Evolutionary conservation across 352 stramenopile genomes (phyloP).

Genomic region (Globisporangium emineosum): DNA sequence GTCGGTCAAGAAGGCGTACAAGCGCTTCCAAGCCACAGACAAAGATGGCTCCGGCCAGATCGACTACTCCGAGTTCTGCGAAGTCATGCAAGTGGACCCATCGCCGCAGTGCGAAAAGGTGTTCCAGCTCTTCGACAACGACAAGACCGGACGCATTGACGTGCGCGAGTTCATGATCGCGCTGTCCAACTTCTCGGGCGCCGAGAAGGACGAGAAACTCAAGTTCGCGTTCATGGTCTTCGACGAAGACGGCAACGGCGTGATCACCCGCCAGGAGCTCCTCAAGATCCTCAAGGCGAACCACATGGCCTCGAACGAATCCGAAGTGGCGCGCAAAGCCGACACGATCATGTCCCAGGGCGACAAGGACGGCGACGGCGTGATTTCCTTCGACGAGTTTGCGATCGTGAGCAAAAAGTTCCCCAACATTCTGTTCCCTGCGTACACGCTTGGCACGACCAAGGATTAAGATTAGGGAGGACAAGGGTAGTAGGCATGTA

Average conservation of each 20-base stretch:
- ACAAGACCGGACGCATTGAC: conserved; percentile 91
- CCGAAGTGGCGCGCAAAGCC: conserved; percentile 93
- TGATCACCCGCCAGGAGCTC: conserved; percentile 93
- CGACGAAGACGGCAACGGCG: conserved; percentile 93
- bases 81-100: conserved; percentile 93
- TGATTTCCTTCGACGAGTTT: conserved; percentile 98
- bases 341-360: conserved; percentile 97
- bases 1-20: conserved; percentile 96
- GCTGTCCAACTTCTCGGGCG: conserved; percentile 92
- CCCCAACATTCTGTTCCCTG: conserved; percentile 93
- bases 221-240: conserved; percentile 97
- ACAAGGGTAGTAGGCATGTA: neutral
- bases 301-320: conserved; percentile 91
- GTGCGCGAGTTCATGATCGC: conserved; percentile 94
- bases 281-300: conserved; percentile 96
- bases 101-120: conserved; percentile 90
- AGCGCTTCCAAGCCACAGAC: conserved; percentile 93
- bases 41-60: conserved; percentile 94
- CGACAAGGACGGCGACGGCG: conserved; percentile 94
- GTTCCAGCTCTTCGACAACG: conserved; percentile 94
- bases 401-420: conserved; percentile 96
- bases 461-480: conserved; percentile 36
- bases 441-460: conserved; percentile 65
- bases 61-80: conserved; percentile 97
- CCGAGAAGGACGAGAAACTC: conserved; percentile 95